Evolutionary conservation across 2,329 filamentous ascomycete species (phyloP).

Genomic region (Saccharata proteae): DNA sequence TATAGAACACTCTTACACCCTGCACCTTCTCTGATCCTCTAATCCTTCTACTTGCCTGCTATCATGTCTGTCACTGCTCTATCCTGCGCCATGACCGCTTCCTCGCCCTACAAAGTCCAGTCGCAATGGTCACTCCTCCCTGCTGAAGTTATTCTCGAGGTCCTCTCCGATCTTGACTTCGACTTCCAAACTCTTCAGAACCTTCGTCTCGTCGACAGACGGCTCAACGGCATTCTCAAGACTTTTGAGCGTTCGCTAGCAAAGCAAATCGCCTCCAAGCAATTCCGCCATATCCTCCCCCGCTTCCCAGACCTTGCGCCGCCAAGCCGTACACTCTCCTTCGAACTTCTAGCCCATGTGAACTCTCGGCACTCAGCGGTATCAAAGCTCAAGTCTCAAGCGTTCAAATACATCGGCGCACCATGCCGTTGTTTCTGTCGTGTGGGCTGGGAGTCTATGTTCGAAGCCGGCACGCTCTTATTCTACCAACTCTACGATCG

Average conservation of each 20-base stretch:
- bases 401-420: slow-evolving; percentile 1
- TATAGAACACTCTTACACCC: too few relatives aligned
- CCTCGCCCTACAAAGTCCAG: too few relatives aligned
- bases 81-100: too few relatives aligned
- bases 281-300: slow-evolving; percentile 1
- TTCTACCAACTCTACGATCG: slow-evolving; percentile 3
- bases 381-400: neutral
- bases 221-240: slow-evolving; percentile 1
- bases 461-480: slow-evolving; percentile 4
- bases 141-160: slow-evolving; percentile 4
- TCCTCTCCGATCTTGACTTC: slow-evolving; percentile 3
- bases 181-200: slow-evolving; percentile 3
- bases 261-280: slow-evolving; percentile 1
- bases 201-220: slow-evolving; percentile 4
- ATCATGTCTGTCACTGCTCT: too few relatives aligned
- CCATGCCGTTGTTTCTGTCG: slow-evolving; percentile 1
- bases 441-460: neutral
- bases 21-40: too few relatives aligned
- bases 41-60: too few relatives aligned
- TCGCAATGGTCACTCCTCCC: too few relatives aligned
- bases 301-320: slow-evolving; percentile 4
- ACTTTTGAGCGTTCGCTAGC: slow-evolving; percentile 5
- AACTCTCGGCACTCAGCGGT: neutral
- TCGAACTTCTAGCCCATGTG: slow-evolving; percentile 1
- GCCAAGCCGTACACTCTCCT: slow-evolving; percentile 4